Conservation (phyloP, 345 rosid genomes). For the Triadica sebifera region DNA sequence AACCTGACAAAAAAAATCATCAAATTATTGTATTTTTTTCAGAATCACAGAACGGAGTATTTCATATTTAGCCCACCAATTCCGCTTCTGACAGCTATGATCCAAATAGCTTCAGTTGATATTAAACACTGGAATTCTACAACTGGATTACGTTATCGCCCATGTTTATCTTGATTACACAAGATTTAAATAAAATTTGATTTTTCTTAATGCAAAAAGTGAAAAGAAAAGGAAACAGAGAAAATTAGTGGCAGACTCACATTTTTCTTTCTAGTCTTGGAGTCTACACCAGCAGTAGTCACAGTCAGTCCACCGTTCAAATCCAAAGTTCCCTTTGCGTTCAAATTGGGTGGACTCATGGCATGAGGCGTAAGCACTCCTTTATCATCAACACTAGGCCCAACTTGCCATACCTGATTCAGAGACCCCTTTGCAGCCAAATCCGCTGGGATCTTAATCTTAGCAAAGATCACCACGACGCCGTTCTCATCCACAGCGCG, state of each 20-base stretch:
- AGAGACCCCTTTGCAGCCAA: slow-evolving; percentile 35
- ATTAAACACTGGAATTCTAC: not conserved
- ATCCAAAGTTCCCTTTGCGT: slow-evolving; percentile 25
- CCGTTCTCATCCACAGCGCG: slow-evolving; percentile 43
- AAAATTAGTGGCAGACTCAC: slow-evolving; percentile 29
- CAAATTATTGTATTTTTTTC: not conserved
- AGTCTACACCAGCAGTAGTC: slow-evolving; percentile 4
- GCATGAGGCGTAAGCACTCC: slow-evolving; percentile 40
- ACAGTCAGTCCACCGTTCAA: slow-evolving; percentile 21
- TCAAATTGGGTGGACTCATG: slow-evolving; percentile 20
- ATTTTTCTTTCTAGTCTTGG: slow-evolving; percentile 51
- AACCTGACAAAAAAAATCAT: slow-evolving; percentile 38
- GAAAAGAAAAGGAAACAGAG: not conserved
- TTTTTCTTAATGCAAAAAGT: too few relatives aligned
- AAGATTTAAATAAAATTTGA: not conserved
- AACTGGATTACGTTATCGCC: not conserved
- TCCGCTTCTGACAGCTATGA: not conserved
- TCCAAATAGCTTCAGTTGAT: not conserved
- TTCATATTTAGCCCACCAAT: too few relatives aligned
- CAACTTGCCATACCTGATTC: slow-evolving; percentile 90
- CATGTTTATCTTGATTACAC: not conserved
- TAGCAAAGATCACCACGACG: slow-evolving; percentile 41
- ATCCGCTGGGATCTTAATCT: slow-evolving; percentile 52
- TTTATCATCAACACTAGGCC: slow-evolving; percentile 34
- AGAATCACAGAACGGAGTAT: not conserved